Conservation (phyloP, 805 yeast species). For the Starmerella potacharoeniae region DNA sequence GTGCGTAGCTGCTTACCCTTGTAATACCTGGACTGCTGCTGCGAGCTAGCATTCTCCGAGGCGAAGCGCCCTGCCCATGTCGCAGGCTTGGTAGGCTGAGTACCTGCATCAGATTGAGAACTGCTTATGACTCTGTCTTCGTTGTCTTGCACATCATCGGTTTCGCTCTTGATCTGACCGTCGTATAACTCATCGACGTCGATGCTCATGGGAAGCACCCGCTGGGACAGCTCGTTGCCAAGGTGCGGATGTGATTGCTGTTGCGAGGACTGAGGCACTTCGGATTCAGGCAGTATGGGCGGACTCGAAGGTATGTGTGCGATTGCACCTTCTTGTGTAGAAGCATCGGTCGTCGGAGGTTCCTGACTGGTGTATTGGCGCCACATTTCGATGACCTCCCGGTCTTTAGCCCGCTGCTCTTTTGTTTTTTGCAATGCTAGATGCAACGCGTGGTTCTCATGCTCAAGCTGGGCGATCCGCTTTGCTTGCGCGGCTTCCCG, state of each 20-base stretch:
- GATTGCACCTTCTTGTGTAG: slow-evolving; percentile 3
- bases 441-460: slow-evolving; percentile 7
- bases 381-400: slow-evolving; percentile 7
- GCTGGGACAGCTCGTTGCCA: slow-evolving; percentile 1
- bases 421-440: neutral
- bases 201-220: slow-evolving; percentile 10
- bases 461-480: slow-evolving; percentile 2
- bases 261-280: neutral
- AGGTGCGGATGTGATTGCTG: neutral
- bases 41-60: neutral
- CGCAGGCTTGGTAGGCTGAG: neutral
- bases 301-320: slow-evolving; percentile 6
- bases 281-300: neutral
- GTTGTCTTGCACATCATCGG: neutral
- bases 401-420: slow-evolving; percentile 7
- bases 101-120: neutral
- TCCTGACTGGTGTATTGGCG: neutral
- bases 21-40: no score
- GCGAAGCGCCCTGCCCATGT: neutral
- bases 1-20: neutral
- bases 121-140: neutral
- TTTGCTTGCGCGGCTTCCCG: neutral
- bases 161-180: neutral
- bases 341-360: slow-evolving; percentile 1
- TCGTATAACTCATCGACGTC: slow-evolving; percentile 6